Percentiles rank a stretch among this genome's conserved stretches.
Conservation (phyloP, 495 filamentous ascomycete species). For the Elasticomyces elasticus region DNA sequence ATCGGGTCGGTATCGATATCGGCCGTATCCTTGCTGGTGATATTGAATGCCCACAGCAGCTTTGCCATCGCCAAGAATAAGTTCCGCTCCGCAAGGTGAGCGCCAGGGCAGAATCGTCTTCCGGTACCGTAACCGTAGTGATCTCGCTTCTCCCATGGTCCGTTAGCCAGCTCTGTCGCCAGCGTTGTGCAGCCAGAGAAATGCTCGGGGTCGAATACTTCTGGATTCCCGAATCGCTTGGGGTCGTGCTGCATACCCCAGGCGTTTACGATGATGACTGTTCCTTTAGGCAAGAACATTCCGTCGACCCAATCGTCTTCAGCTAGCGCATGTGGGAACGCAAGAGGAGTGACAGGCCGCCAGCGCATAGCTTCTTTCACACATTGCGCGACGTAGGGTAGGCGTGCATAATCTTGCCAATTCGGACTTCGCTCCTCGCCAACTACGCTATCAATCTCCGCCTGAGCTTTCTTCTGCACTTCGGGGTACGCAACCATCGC, state of each 20-base stretch:
- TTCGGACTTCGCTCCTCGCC: slow-evolving; percentile 19
- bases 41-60: slow-evolving; percentile 21
- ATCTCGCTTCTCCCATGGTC: slow-evolving; percentile 18
- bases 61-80: slow-evolving; percentile 22
- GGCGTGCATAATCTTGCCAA: slow-evolving; percentile 13
- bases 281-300: slow-evolving; percentile 24
- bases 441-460: slow-evolving; percentile 26
- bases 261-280: slow-evolving; percentile 19
- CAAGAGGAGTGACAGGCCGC: slow-evolving; percentile 21
- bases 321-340: slow-evolving; percentile 22
- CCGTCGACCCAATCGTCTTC: slow-evolving; percentile 26
- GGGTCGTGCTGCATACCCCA: slow-evolving; percentile 24
- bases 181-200: slow-evolving; percentile 16
- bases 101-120: slow-evolving; percentile 23
- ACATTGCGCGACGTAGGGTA: slow-evolving; percentile 22
- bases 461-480: slow-evolving; percentile 32
- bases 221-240: slow-evolving; percentile 15
- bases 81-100: slow-evolving; percentile 23
- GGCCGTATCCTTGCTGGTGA: slow-evolving; percentile 7
- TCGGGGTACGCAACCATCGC: slow-evolving; percentile 38
- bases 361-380: slow-evolving; percentile 25
- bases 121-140: slow-evolving; percentile 25
- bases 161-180: slow-evolving; percentile 21
- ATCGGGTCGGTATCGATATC: slow-evolving; percentile 20
- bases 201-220: slow-evolving; percentile 23